Conservation (phyloP, 345 rosid genomes). For the Gossypium raimondii region DNA sequence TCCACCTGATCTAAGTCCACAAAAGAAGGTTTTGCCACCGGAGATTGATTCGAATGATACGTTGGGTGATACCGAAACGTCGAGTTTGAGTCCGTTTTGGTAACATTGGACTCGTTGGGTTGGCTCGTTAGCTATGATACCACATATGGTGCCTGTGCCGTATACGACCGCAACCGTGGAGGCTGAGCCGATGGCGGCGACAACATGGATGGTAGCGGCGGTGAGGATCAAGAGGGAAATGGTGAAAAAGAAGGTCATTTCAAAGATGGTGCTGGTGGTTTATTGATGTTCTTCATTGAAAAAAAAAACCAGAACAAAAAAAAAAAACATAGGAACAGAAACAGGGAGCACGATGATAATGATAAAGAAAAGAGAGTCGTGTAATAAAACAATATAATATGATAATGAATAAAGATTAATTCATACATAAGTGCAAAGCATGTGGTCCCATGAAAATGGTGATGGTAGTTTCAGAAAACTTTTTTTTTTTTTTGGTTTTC, state of each 20-base stretch:
- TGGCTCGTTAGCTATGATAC: slow-evolving; percentile 38
- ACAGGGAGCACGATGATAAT: slow-evolving; percentile 11
- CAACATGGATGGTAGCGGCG: slow-evolving; percentile 7
- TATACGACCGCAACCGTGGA: slow-evolving; percentile 38
- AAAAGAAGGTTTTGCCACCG: slow-evolving; percentile 46
- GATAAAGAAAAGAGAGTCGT: background rate
- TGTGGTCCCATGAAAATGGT: slow-evolving; percentile 19
- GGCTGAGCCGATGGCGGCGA: slow-evolving; percentile 43
- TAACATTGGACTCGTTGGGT: slow-evolving; percentile 44
- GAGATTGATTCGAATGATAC: slow-evolving; percentile 49
- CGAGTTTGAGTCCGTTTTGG: slow-evolving; percentile 26
- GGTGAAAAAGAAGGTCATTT: slow-evolving; percentile 25
- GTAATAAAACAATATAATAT: background rate
- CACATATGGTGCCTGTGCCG: slow-evolving; percentile 38
- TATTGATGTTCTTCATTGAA: slow-evolving; percentile 23
- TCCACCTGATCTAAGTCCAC: slow-evolving; percentile 53
- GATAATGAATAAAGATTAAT: background rate
- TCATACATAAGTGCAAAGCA: background rate
- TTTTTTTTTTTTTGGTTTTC: background rate
- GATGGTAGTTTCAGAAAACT: background rate
- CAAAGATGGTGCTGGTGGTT: slow-evolving; percentile 16
- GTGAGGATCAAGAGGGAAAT: slow-evolving; percentile 3
- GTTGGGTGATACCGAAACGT: slow-evolving; percentile 28
- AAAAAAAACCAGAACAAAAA: background rate
- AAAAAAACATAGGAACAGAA: background rate